Evolutionary conservation across 768 basidiomycete genomes (phyloP).

Genomic region (Lentinula lateritia): DNA sequence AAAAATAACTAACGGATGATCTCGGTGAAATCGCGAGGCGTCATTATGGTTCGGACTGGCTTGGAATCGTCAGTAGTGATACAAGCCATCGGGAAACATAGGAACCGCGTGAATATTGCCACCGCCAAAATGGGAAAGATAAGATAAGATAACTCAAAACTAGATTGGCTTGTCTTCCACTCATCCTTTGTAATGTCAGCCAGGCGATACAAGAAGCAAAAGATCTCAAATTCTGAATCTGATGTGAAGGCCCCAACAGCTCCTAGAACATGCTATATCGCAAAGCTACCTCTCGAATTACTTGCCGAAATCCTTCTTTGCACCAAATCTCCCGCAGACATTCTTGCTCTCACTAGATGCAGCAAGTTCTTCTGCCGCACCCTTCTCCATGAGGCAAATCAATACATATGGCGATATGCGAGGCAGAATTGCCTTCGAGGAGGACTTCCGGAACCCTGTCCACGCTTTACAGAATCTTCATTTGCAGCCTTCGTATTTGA

Average conservation of each 20-base stretch:
- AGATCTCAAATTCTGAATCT: neutral
- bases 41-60: neutral
- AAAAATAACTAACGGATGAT: neutral
- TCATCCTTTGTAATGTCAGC: neutral
- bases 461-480: constrained; percentile 37
- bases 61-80: neutral
- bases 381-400: neutral
- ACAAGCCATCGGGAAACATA: neutral
- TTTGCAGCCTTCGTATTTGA: constrained; percentile 67
- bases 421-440: constrained; percentile 29
- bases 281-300: constrained; percentile 54
- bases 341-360: constrained; percentile 55
- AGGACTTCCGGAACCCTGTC: constrained; percentile 35
- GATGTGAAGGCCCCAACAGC: neutral
- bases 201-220: neutral
- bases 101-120: neutral
- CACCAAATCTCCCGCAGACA: constrained; percentile 42
- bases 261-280: neutral
- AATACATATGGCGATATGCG: constrained; percentile 56
- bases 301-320: constrained; percentile 55
- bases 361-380: constrained; percentile 31
- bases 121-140: neutral
- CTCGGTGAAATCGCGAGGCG: neutral
- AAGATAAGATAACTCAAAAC: neutral
- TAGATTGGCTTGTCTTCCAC: too few relatives aligned